These are phyloP conservation scores for Physcomitrellopsis africana DNA, from an alignment of 225 moss, liverwort and hornwort genomes.

Conservation along the genomic window DNA sequence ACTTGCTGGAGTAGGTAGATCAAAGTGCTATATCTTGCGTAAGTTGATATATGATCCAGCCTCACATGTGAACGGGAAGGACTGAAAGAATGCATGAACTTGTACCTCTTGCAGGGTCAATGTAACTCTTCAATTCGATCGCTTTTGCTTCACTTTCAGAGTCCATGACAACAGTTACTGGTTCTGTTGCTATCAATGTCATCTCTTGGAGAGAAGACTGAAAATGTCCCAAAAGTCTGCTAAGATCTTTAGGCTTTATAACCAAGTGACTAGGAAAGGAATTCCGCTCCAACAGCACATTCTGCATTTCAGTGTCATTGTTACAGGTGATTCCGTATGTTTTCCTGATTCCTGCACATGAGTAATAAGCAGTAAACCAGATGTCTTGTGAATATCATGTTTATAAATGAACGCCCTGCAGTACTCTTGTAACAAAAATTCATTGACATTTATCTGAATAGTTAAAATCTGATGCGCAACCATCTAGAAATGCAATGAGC, in stretches of 20 bases:
- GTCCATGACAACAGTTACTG: conserved; percentile 63
- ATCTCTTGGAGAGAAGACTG: conserved; percentile 98
- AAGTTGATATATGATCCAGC: conserved; percentile 13
- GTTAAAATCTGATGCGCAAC: no score
- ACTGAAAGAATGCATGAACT: conserved; percentile 15
- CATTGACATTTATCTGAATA: no score
- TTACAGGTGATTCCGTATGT: conserved; percentile 94
- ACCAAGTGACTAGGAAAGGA: conserved; percentile 89
- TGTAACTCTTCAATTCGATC: conserved; percentile 94
- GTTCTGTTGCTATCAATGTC: conserved; percentile 95
- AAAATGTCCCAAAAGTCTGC: conserved; percentile 87
- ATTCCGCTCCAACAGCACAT: conserved; percentile 78
- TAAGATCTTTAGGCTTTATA: conserved; percentile 90
- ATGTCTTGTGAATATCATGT: conserved; percentile 10
- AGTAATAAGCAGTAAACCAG: conserved; percentile 26
- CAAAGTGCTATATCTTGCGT: conserved; percentile 9
- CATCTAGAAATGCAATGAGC: no score
- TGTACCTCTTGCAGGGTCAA: conserved; percentile 86
- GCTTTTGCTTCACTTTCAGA: conserved; percentile 93
- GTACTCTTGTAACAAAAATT: no score
- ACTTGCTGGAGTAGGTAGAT: background rate
- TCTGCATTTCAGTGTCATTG: conserved; percentile 86
- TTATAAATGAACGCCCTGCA: background rate
- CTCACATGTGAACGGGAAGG: conserved; percentile 18
- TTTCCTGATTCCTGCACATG: conserved; percentile 81